Base-by-base conservation (phyloP, 257 asterid genomes). In the Mitragyna speciosa region DNA sequence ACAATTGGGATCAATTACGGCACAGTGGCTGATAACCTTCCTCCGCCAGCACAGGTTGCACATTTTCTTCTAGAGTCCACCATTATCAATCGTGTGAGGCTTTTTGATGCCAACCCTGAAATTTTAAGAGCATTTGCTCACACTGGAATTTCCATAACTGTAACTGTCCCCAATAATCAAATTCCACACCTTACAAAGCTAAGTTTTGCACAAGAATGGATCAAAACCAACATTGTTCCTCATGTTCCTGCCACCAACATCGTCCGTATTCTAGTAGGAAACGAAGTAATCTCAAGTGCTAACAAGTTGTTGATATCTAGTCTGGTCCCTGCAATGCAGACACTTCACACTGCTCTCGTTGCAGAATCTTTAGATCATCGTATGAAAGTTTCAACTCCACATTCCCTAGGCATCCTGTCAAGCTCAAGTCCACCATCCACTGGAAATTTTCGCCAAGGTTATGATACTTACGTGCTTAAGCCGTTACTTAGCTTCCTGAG, bases 301-400 rank as follows among this genome's bases (percentile, higher is more conserved):
- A 87, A 89, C 83, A 90, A 85, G 52, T 83, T 84, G 68, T 28
- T 90, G 0, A 83, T 90, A 49, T 39, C 76, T 0, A 89, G 33
- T 70, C 94, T 92, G 2, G 91, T 92, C 58, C 96, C 91, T 0
- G 92, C 97, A 30, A 92, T 91, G 96, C 85, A 87, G 79, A 24
- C 87, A 52, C 93, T 92, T 79, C 93, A 90, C 68, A 39, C 78
- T 1, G 92, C 90, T 70, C 85, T 92, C 2, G 85, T 77, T 9
- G 84, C 70, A 2, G 90, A 83, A 80, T 80, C 85, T 1, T 58
- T 91, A 52, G 89, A 84, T 7, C 82, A 17, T 0, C 82, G 59
- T 7, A 87, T 92, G 31, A 84, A 88, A 78, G 82, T 92, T 77
- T 89, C 97, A 28, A 91, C 96, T 2, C 92, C 94, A 1, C 95